These are phyloP conservation scores for Microcyclospora pomicola DNA, from an alignment of 2,329 filamentous ascomycete genomes.

Conservation along the genomic window DNA sequence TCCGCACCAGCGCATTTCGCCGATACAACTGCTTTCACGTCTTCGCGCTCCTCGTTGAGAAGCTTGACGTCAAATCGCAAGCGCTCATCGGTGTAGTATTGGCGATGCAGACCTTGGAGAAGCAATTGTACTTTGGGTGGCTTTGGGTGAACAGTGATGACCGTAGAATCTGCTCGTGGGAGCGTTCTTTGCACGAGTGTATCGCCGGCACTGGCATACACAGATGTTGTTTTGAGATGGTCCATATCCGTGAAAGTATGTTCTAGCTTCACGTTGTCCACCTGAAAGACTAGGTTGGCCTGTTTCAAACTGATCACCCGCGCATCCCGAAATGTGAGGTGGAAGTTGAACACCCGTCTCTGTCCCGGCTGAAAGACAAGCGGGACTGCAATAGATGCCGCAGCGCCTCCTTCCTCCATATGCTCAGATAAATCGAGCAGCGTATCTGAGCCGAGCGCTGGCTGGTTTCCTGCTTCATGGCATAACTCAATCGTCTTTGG, in stretches of 20 bases:
- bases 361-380: constrained; percentile 50
- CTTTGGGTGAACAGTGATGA: constrained; percentile 65
- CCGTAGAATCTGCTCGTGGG: constrained; percentile 34
- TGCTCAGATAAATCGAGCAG: not conserved
- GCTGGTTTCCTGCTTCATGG: constrained; percentile 3
- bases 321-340: constrained; percentile 61
- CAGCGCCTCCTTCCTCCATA: not conserved
- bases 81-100: constrained; percentile 76
- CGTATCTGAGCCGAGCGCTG: not conserved
- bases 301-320: constrained; percentile 58
- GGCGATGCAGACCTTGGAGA: constrained; percentile 46
- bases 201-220: constrained; percentile 7
- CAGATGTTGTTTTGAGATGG: not conserved
- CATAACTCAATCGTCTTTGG: constrained; percentile 6
- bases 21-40: constrained; percentile 54
- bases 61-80: constrained; percentile 57
- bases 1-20: constrained; percentile 5
- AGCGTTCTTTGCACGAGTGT: constrained; percentile 7
- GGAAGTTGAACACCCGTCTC: constrained; percentile 37
- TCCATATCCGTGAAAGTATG: constrained; percentile 42
- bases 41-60: constrained; percentile 69
- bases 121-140: constrained; percentile 80
- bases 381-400: constrained; percentile 31
- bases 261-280: constrained; percentile 51
- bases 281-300: constrained; percentile 49